Conservation (phyloP, 2,329 filamentous ascomycete species). For the Pseudogymnoascus sp. region DNA sequence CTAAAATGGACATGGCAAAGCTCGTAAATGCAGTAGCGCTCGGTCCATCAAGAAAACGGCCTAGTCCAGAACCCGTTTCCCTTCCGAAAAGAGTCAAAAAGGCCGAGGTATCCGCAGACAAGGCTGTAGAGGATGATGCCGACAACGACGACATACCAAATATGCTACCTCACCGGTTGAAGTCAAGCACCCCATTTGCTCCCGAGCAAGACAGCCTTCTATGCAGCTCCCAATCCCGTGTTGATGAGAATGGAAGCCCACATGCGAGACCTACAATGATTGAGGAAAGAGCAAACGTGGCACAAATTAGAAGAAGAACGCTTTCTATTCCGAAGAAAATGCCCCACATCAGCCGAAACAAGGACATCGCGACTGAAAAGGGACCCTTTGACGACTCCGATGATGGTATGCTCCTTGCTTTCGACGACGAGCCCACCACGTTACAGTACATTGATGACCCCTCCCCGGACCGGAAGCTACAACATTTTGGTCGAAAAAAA, state of each 20-base stretch:
- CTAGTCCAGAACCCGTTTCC: conserved; percentile 12
- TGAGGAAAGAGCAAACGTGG: neutral
- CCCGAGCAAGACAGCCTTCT: conserved; percentile 14
- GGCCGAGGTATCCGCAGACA: neutral
- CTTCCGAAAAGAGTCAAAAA: neutral
- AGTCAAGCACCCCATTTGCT: conserved; percentile 10
- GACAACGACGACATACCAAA: neutral
- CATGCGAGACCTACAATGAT: conserved; percentile 10
- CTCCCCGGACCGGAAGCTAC: neutral
- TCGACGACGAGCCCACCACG: neutral
- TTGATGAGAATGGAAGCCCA: conserved; percentile 24
- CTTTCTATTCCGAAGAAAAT: conserved; percentile 16
- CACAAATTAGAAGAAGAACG: neutral
- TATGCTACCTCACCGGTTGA: conserved; percentile 3
- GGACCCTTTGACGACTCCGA: neutral
- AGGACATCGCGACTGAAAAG: neutral
- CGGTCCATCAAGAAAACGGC: conserved; percentile 14
- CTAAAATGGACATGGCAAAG: neutral
- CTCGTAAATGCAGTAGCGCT: neutral
- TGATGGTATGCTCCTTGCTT: neutral
- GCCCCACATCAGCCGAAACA: conserved; percentile 12
- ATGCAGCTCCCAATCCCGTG: conserved; percentile 14
- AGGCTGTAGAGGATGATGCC: neutral
- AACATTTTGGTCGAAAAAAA: neutral
- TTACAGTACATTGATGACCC: neutral